These are phyloP conservation scores for Microbotryum saponariae DNA, from an alignment of 1,284 basidiomycete species.

Conservation along the genomic window DNA sequence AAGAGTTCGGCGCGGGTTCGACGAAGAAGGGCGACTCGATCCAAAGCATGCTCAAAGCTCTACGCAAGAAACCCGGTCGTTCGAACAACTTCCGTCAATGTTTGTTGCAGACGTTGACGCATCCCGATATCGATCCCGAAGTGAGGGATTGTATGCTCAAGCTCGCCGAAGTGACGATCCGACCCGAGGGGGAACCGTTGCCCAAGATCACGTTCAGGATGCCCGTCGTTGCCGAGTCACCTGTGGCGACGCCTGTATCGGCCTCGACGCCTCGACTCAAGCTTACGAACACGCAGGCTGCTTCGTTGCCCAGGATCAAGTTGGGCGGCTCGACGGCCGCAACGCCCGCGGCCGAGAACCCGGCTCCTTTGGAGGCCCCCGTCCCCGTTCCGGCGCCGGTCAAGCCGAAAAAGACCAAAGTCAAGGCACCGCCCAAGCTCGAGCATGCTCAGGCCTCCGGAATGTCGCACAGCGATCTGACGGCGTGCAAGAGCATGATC, in stretches of 20 bases:
- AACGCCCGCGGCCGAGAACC: not conserved
- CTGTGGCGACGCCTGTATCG: not conserved
- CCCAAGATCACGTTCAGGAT: constrained; percentile 68
- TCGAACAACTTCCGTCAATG: constrained; percentile 70
- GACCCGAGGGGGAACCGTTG: constrained; percentile 69
- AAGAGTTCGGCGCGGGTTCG: constrained; percentile 10
- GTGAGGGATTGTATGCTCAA: constrained; percentile 87
- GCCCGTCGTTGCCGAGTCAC: constrained; percentile 21
- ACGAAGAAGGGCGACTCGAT: constrained; percentile 40
- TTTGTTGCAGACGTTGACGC: constrained; percentile 69
- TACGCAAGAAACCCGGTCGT: constrained; percentile 77
- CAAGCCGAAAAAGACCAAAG: constrained; percentile 40
- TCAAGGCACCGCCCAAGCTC: constrained; percentile 41
- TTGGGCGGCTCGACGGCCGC: constrained; percentile 22
- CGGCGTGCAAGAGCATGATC: constrained; percentile 68
- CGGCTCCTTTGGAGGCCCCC: not conserved
- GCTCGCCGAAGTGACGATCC: constrained; percentile 80
- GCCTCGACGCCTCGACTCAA: constrained; percentile 22
- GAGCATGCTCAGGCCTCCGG: constrained; percentile 70
- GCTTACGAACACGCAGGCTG: constrained; percentile 8
- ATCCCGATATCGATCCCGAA: constrained; percentile 68
- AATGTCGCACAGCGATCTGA: constrained; percentile 71
- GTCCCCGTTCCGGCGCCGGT: not conserved
- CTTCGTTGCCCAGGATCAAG: constrained; percentile 11
- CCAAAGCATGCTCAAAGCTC: constrained; percentile 67